A percentile compares a stretch with the other conserved stretches of the same genome.
These are phyloP conservation scores for Tarenaya hassleriana DNA, from an alignment of 345 rosid species.

Conservation along the genomic window DNA sequence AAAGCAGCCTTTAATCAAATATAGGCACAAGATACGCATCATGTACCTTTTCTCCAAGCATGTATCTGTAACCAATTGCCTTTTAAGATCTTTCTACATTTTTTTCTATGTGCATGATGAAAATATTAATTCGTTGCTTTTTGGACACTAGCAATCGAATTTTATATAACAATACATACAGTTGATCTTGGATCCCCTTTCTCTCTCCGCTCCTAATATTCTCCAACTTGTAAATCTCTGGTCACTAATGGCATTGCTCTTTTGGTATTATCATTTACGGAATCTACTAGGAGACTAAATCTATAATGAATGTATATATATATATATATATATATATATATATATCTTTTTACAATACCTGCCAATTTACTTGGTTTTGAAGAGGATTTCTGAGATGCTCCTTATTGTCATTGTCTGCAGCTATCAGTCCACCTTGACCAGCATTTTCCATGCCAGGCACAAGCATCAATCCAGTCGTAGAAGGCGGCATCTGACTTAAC, in stretches of 20 bases:
- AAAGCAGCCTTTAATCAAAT: slow-evolving; percentile 8
- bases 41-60: background rate
- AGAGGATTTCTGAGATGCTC: slow-evolving; percentile 38
- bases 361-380: slow-evolving; percentile 51
- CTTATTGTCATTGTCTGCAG: slow-evolving; percentile 25
- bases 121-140: slow-evolving; percentile 3
- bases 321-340: background rate
- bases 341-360: slow-evolving; percentile 38
- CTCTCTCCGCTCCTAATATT: background rate
- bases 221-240: background rate
- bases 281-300: background rate
- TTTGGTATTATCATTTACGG: background rate
- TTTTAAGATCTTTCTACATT: background rate
- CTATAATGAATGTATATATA: background rate
- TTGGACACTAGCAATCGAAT: background rate
- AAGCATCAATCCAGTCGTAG: slow-evolving; percentile 25
- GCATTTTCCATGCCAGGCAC: slow-evolving; percentile 25
- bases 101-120: background rate
- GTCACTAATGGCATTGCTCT: background rate
- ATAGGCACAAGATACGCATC: background rate
- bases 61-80: slow-evolving; percentile 6
- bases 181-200: slow-evolving; percentile 1
- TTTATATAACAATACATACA: slow-evolving; percentile 3
- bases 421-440: slow-evolving; percentile 31
- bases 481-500: slow-evolving; percentile 25